Evolutionary conservation across 768 basidiomycete genomes (phyloP).

Genomic region (Pulveroboletus frians): DNA sequence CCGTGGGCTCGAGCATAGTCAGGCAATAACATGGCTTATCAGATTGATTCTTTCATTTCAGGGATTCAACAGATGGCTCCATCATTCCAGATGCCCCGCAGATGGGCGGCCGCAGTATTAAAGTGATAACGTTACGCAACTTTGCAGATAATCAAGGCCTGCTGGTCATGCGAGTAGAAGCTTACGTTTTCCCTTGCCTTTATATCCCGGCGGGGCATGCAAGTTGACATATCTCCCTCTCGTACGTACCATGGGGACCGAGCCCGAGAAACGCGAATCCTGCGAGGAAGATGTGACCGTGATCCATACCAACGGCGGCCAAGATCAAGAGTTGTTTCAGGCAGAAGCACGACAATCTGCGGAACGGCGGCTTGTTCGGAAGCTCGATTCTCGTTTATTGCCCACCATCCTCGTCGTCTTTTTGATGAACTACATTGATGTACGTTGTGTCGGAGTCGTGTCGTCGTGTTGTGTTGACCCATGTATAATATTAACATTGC

Average conservation of each 20-base stretch:
- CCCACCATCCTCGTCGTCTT: constrained; percentile 55
- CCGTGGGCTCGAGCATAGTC: too few species aligned
- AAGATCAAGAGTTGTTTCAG: not conserved
- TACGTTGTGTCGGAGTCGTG: constrained; percentile 24
- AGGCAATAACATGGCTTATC: too few species aligned
- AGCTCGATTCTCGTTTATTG: constrained; percentile 51
- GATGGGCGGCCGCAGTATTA: too few species aligned
- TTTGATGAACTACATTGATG: constrained; percentile 68
- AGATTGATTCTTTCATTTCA: too few species aligned
- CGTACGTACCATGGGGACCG: constrained; percentile 8
- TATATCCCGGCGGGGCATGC: not conserved
- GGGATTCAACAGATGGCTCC: too few species aligned
- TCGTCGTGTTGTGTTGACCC: not conserved
- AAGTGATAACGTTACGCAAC: too few species aligned
- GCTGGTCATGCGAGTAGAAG: too few species aligned
- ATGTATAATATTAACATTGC: not conserved
- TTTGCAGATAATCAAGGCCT: too few species aligned
- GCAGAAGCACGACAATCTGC: constrained; percentile 7
- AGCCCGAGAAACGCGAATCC: constrained; percentile 10
- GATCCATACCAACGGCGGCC: not conserved
- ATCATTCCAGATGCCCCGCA: too few species aligned
- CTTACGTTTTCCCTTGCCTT: too few species aligned
- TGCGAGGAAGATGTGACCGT: not conserved
- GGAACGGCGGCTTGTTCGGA: constrained; percentile 40
- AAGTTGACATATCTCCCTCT: not conserved